Conservation (phyloP, 768 basidiomycete genomes). For the Lyophyllum decastes region DNA sequence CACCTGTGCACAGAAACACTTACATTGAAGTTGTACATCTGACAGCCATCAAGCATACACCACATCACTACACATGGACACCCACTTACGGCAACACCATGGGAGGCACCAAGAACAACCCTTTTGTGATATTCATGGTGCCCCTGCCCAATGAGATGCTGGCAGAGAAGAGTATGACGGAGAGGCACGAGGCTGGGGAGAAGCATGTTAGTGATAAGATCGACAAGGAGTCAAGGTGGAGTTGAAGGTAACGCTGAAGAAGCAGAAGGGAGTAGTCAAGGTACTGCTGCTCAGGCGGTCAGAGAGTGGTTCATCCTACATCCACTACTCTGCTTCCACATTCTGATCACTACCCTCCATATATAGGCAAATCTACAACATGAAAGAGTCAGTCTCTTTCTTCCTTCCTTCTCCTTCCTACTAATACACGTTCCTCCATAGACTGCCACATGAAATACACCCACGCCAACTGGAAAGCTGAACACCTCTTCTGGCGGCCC, state of each 20-base stretch:
- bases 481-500: conserved; percentile 71
- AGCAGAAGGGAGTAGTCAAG: conserved; percentile 44
- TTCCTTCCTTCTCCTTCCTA: neutral
- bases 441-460: conserved; percentile 75
- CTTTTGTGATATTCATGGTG: conserved; percentile 53
- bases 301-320: conserved; percentile 51
- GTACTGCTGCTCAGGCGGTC: conserved; percentile 59
- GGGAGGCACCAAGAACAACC: conserved; percentile 43
- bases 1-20: no score
- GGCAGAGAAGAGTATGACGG: conserved; percentile 43
- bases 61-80: no score
- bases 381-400: conserved; percentile 47
- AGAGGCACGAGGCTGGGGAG: conserved; percentile 55
- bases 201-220: conserved; percentile 58
- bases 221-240: conserved; percentile 57
- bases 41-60: no score
- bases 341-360: neutral
- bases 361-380: conserved; percentile 58
- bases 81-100: conserved; percentile 4
- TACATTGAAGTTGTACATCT: no score
- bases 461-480: conserved; percentile 57
- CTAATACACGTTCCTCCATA: conserved; percentile 21
- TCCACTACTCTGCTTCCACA: neutral
- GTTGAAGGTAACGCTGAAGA: conserved; percentile 42
- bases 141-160: conserved; percentile 62